Evolutionary conservation across 345 rosid genomes (phyloP), one percentile per base, ranked within the genome.

Genomic region (Melaleuca alternifolia): DNA sequence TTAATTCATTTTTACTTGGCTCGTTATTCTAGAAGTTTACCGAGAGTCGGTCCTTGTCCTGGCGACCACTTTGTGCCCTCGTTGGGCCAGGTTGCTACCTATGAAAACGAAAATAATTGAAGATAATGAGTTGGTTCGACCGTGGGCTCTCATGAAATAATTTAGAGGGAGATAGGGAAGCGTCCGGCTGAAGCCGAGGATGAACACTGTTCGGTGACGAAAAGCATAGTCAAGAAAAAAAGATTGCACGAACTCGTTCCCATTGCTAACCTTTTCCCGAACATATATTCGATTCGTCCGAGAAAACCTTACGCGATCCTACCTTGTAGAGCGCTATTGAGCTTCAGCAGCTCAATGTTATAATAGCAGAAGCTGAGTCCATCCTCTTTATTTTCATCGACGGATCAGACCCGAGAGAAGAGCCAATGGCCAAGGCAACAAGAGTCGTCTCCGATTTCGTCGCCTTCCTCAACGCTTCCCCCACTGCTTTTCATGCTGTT

Each of bases 401-500:
- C 48, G 21, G 79, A 71, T 37, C 26, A 71, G 79, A 71, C 13
- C 48, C 48, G 26, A 71, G 48, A 71, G 79, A 10, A 71, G 79
- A 71, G 48, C 3, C 48, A 41, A 71, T 71, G 79, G 79, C 12
- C 48, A 71, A 37, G 79, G 48, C 33, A 71, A 71, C 24, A 88
- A 46, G 89, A 33, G 88, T 95, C 26, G 94, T 92, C 82, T 85
- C 92, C 85, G 99, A 94, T 87, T 89, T 97, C 86, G 89, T 97
- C 89, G 65, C 91, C 89, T 97, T 94, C 94, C 92, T 96, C 88
- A 96, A 97, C 90, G 96, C 94, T 84, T 96, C 99, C 59, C 99
- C 99, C 46, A 97, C 99, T n/a, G 98, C 99, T 53, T 97, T 97
- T 87, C 99, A 97, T 81, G 99, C 99, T 89, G 99, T 96, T 46